A percentile compares a stretch with the other conserved stretches of the same genome.
Evolutionary conservation across 306 rosid genomes (phyloP).

Genomic region (Casuarina cunninghamiana): DNA sequence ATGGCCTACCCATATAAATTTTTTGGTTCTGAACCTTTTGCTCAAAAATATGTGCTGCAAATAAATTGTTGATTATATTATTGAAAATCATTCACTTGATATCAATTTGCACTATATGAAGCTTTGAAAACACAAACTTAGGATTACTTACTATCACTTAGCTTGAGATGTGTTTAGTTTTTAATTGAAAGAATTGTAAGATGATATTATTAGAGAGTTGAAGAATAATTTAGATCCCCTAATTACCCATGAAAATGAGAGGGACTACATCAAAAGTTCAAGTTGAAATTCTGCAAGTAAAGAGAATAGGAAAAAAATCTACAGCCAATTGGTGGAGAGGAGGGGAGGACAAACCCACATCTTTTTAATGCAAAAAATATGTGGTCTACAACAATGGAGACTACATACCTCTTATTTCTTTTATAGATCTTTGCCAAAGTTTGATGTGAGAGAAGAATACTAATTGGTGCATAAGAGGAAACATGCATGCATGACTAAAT

Average conservation of each 20-base stretch:
- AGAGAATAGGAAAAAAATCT: slow-evolving; percentile 23
- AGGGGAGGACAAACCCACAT: slow-evolving; percentile 62
- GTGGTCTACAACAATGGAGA: slow-evolving; percentile 84
- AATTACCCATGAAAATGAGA: slow-evolving; percentile 84
- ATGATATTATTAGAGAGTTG: neutral
- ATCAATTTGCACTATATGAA: neutral
- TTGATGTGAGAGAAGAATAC: slow-evolving; percentile 26
- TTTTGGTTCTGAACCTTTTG: no score
- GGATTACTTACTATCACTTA: neutral
- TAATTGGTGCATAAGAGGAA: no score
- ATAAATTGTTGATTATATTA: no score
- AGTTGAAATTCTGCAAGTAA: slow-evolving; percentile 83
- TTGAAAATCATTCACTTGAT: no score
- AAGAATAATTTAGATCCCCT: slow-evolving; percentile 8
- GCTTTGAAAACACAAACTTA: neutral
- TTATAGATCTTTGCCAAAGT: slow-evolving; percentile 67
- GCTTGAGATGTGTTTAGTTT: neutral
- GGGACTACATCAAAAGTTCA: slow-evolving; percentile 89
- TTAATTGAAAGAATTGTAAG: neutral
- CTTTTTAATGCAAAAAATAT: slow-evolving; percentile 82
- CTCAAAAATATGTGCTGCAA: no score
- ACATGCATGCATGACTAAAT: no score
- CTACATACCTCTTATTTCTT: slow-evolving; percentile 84
- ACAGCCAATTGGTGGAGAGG: slow-evolving; percentile 4
- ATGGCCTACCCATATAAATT: no score